Evolutionary conservation across 75 land plant species (phyloP).

Genomic region (Sequoiadendron giganteum): DNA sequence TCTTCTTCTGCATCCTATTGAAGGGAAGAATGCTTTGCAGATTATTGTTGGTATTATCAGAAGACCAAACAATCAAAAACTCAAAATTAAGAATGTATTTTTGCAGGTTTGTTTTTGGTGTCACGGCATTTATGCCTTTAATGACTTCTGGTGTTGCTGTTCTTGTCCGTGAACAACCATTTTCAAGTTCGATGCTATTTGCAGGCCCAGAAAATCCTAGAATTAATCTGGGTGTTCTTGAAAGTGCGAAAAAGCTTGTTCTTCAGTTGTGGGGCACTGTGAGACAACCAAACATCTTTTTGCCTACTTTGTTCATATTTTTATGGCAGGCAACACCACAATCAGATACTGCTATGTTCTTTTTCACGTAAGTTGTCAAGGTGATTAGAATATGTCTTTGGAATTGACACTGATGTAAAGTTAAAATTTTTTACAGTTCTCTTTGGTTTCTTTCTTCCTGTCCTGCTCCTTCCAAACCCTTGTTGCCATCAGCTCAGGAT

Average conservation of each 20-base stretch:
- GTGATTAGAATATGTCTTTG: background rate
- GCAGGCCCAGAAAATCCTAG: conserved; percentile 18
- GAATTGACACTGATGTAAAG: background rate
- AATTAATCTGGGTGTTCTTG: conserved; percentile 28
- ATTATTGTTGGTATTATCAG: background rate
- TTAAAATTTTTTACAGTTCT: background rate
- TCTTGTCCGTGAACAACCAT: conserved; percentile 81
- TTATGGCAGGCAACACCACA: conserved; percentile 99
- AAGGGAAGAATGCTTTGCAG: background rate
- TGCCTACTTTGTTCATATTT: conserved; percentile 91
- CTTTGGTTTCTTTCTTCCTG: background rate
- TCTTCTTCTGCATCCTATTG: background rate
- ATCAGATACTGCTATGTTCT: conserved; percentile 98
- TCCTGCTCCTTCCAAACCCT: background rate
- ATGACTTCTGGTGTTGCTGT: conserved; percentile 92
- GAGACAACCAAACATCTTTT: conserved; percentile 80
- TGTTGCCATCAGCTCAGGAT: background rate
- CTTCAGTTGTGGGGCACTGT: conserved; percentile 72
- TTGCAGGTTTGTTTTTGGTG: conserved; percentile 94
- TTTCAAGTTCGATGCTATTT: conserved; percentile 17
- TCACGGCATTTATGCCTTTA: conserved; percentile 89
- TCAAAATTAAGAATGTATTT: background rate
- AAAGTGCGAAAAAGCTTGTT: conserved; percentile 51
- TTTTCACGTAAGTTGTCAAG: conserved; percentile 70
- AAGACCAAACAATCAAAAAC: conserved; percentile 5